Evolutionary conservation across 768 basidiomycete genomes (phyloP).

Genomic region (Termitomyces sp.): DNA sequence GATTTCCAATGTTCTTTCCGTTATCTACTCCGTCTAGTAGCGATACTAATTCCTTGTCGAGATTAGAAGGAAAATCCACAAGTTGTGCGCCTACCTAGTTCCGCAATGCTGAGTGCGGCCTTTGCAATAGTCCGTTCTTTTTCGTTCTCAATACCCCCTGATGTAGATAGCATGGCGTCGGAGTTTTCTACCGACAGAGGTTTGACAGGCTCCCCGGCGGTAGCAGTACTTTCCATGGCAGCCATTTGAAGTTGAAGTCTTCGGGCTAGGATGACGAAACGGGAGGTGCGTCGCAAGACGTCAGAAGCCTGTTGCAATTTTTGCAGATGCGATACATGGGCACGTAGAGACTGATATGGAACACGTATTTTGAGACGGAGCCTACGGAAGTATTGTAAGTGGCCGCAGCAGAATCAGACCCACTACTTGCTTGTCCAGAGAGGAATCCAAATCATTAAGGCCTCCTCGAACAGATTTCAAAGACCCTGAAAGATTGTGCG

Average conservation of each 20-base stretch:
- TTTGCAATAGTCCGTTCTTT: constrained; percentile 87
- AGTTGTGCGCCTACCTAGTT: constrained; percentile 61
- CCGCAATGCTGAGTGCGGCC: constrained; percentile 91
- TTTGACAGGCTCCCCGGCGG: constrained; percentile 10
- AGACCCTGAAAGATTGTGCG: constrained; percentile 66
- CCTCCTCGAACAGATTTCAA: constrained; percentile 63
- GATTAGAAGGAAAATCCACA: neutral
- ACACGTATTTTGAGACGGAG: constrained; percentile 81
- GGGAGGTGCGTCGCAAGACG: constrained; percentile 73
- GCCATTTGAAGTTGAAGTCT: constrained; percentile 83
- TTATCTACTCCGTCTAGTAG: constrained; percentile 40
- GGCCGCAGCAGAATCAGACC: constrained; percentile 14
- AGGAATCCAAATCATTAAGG: constrained; percentile 66
- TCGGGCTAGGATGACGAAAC: constrained; percentile 80
- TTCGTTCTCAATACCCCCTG: constrained; percentile 58
- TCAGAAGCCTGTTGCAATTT: constrained; percentile 82
- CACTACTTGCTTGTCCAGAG: constrained; percentile 65
- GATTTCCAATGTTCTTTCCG: neutral
- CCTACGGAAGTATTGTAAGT: constrained; percentile 32
- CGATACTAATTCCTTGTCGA: constrained; percentile 30
- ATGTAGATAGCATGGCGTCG: constrained; percentile 11
- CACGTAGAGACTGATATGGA: constrained; percentile 73
- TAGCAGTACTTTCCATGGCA: constrained; percentile 44
- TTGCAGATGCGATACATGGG: constrained; percentile 66
- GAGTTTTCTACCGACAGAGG: constrained; percentile 6